Conservation (phyloP, 2,329 filamentous ascomycete genomes). For the Calonectria pseudoreteaudii region DNA sequence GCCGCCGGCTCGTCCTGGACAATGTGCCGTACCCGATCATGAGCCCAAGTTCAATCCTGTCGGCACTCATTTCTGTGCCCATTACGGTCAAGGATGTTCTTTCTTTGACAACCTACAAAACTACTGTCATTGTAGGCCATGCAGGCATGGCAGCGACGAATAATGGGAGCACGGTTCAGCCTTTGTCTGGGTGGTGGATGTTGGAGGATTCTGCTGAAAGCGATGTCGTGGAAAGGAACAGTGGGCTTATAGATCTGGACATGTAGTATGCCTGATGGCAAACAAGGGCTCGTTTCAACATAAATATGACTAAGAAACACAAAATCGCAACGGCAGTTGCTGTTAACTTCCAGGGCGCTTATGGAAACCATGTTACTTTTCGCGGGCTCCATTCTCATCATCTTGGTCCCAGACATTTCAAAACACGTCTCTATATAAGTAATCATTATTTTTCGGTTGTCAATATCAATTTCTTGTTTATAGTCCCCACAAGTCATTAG, state of each 20-base stretch:
- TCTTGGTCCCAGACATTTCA: too few relatives aligned
- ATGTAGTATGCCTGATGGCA: neutral
- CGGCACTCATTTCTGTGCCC: neutral
- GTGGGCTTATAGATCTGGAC: neutral
- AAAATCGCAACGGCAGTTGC: too few relatives aligned
- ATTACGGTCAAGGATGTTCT: neutral
- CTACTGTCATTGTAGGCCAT: neutral
- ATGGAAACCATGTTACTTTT: too few relatives aligned
- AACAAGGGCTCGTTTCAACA: neutral
- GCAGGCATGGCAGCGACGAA: neutral
- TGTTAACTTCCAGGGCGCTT: too few relatives aligned
- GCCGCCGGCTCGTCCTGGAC: neutral
- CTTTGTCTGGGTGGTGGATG: conserved; percentile 2
- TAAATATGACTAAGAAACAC: neutral
- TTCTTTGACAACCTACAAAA: neutral
- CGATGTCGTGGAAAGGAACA: neutral
- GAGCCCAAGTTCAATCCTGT: neutral
- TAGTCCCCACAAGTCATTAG: too few relatives aligned
- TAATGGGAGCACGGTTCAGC: neutral
- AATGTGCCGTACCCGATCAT: neutral
- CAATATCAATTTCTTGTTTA: too few relatives aligned
- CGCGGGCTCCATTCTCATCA: too few relatives aligned
- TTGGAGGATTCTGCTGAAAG: neutral
- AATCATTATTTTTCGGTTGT: too few relatives aligned
- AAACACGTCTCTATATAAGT: too few relatives aligned